Percentiles rank a stretch among this genome's conserved stretches.
These are phyloP conservation scores for Solanum chaucha DNA, from an alignment of 257 asterid genomes.

Conservation along the genomic window DNA sequence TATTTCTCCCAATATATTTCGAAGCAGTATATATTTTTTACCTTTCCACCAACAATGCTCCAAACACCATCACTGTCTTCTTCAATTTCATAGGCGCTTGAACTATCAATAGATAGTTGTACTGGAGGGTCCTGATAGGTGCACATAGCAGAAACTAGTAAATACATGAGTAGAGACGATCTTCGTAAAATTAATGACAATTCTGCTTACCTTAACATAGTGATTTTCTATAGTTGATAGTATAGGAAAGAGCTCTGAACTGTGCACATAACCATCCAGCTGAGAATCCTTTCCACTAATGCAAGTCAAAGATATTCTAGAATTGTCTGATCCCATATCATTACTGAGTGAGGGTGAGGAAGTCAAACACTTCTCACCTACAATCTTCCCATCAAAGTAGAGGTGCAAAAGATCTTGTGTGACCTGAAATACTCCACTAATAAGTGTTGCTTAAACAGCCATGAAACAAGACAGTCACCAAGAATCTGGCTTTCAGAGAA, in stretches of 20 bases:
- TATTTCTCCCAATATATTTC: background rate
- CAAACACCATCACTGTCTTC: conserved; percentile 80
- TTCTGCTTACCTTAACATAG: conserved; percentile 38
- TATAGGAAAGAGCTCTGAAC: conserved; percentile 31
- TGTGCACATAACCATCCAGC: conserved; percentile 43
- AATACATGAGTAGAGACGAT: background rate
- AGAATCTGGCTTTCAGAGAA: background rate
- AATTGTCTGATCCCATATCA: conserved; percentile 25
- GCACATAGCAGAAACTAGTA: conserved; percentile 1
- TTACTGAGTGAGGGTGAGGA: conserved; percentile 24
- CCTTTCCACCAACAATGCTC: conserved; percentile 97
- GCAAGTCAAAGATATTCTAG: conserved; percentile 29
- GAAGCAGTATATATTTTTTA: conserved; percentile 4
- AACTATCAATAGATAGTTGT: conserved; percentile 47
- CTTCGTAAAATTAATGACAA: background rate
- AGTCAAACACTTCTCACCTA: conserved; percentile 44
- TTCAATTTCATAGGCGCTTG: conserved; percentile 62
- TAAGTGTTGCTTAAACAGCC: conserved; percentile 9
- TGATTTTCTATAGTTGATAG: conserved; percentile 29
- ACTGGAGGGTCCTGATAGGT: conserved; percentile 61
- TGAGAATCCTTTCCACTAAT: conserved; percentile 33
- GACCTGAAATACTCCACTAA: conserved; percentile 34
- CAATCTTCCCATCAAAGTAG: conserved; percentile 54
- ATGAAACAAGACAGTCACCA: background rate
- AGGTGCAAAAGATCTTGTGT: conserved; percentile 39